Evolutionary conservation across 495 filamentous ascomycete species (phyloP).

Genomic region (Recurvomyces mirabilis): DNA sequence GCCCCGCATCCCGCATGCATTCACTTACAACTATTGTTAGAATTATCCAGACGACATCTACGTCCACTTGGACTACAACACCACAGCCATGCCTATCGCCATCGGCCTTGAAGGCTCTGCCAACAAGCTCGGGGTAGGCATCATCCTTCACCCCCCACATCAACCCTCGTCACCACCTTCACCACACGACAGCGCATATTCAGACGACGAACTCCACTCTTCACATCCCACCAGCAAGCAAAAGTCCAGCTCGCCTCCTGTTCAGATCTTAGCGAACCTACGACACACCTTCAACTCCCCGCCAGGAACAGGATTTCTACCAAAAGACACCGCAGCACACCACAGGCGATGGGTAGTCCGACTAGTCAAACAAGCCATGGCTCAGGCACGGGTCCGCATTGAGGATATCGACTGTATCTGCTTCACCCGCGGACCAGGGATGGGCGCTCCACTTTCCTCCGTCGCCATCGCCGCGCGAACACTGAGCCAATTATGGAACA

Average conservation of each 20-base stretch:
- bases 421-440: conserved; percentile 90
- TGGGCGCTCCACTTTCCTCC: conserved; percentile 88
- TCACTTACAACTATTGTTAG: too few species aligned
- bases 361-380: conserved; percentile 64
- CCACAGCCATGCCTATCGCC: conserved; percentile 41
- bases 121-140: conserved; percentile 91
- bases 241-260: conserved; percentile 36
- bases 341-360: conserved; percentile 77
- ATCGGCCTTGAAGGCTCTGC: conserved; percentile 94
- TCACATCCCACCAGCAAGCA: conserved; percentile 37
- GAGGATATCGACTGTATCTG: conserved; percentile 79
- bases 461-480: conserved; percentile 79
- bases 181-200: conserved; percentile 21
- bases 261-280: conserved; percentile 74
- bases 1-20: too few species aligned
- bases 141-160: conserved; percentile 60
- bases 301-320: conserved; percentile 87
- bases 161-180: conserved; percentile 26
- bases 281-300: conserved; percentile 88
- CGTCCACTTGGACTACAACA: too few species aligned
- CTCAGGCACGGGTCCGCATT: conserved; percentile 49
- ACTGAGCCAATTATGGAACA: conserved; percentile 74
- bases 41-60: not conserved
- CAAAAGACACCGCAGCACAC: conserved; percentile 88
- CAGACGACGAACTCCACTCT: conserved; percentile 29